Base-by-base conservation (phyloP, 2,329 filamentous ascomycete species). In the Neonectria hederae region DNA sequence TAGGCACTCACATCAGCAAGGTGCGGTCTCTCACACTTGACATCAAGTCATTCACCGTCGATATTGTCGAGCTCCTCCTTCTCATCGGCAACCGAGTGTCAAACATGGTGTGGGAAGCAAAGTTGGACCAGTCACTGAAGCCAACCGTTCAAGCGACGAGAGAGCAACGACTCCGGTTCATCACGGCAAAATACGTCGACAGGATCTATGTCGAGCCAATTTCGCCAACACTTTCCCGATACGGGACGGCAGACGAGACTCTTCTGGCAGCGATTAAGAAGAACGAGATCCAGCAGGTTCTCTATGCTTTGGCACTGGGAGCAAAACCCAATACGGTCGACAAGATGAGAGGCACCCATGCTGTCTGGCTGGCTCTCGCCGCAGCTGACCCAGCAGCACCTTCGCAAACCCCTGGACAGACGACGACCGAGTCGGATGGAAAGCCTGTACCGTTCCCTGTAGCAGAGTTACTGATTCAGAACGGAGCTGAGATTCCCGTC, bases 1-100 rank as follows among this genome's bases (percentile, higher is more conserved):
- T 99, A 4, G 96, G 96, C 13, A 99, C 96, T 2, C 96, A 99
- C 78, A 97, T 99, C 75, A 97, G 94, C 79, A 99, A 99, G 81
- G 89, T 99, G 43, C 92, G 96, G 58, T 98, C 96, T 13, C 86
- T 99, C 45, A 99, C 96, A 0, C 86, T 99, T 45, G 96, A 99
- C 76, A 97, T 97, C 70, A 94, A 92, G 58, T 97, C 94, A 0
- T 99, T 99, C 78, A 98, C 96, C 4, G 91, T 92, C 72, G 97
- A 99, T 83, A 97, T 98, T 76, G 92, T 99, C 77, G 97, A 99
- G 76, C 86, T 99, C 52, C 86, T 99, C 45, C 84, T 97, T 62
- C 89, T 95, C 63, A 89, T 99, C 67, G 97, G 97, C 66, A 99
- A 99, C 77, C 89, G 94, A 54, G 89, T 97, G 55, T 96, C 94